Base-by-base conservation (phyloP, 345 rosid genomes). In the Bruguiera gymnorhiza region DNA sequence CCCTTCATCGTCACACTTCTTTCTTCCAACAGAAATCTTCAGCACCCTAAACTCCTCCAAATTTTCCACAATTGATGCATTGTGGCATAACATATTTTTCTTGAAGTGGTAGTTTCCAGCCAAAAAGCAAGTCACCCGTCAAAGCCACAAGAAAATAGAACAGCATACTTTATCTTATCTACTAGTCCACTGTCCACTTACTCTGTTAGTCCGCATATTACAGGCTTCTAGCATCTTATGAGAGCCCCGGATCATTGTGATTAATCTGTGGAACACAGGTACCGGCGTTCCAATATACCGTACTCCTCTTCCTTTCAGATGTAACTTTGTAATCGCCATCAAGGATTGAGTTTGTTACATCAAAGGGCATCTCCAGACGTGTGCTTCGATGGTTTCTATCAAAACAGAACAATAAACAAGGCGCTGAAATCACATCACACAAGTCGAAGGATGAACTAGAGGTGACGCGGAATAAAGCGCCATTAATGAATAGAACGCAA, bases 81-180 rank as follows among this genome's bases (percentile, higher is more conserved):
- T 89, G 96, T 36, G 89, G 97, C 64, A 75, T 69, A 26, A 89
- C 97, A 83, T 91, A 96, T 73, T 91, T 93, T 85, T 89, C 92
- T 70, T 93, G 96, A 81, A 89, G 88, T 20, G 97, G 96, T 66
- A 91, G 55, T 63, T 85, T 87, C 78, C 98, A 91, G 83, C 79
- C 73, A 75, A 71, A 64, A 84, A 67, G 11, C 70, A 78, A 10
- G 64, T 34, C 61, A 62, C 32, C 32, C 66, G 63, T 62, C 36
- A 65, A 64, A 75, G 32, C 39, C 61, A 53, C 15, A 10, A 1
- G 10, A 53, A 53, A 54, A 6, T 8, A 8, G 67, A 55, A 34
- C 27, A 8, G 1, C 64, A 26, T 8, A 59, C 66, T 48, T 60
- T 50, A 70, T 21, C n/a, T 26, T 8, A 24, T 53, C 9, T 82